phyloP scores from a whole-genome alignment of 805 yeast genomes.

The Monosporozyma siamensis region DNA sequence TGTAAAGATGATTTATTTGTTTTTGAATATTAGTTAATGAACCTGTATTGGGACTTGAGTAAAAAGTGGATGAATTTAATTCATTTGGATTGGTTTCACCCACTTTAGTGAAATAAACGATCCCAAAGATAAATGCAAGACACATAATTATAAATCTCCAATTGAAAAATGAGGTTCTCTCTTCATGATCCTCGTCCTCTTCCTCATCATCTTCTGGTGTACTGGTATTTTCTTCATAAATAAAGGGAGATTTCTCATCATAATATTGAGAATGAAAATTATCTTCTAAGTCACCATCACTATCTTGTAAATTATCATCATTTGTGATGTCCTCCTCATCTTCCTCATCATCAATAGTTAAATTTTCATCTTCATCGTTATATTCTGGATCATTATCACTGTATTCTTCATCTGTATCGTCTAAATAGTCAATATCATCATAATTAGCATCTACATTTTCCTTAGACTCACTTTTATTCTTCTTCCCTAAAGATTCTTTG shows the following conservation, averaged over 20 bases:
- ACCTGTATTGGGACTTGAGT: not conserved
- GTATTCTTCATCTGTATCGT: constrained; percentile 5
- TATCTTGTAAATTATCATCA: constrained; percentile 5
- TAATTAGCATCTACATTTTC: constrained; percentile 6
- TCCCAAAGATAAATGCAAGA: not conserved
- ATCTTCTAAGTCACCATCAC: constrained; percentile 12
- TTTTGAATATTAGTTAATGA: constrained; percentile 15
- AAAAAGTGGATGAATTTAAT: no score
- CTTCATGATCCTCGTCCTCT: not conserved
- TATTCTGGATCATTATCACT: constrained; percentile 9
- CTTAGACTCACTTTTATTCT: constrained; percentile 2
- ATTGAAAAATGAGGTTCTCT: not conserved
- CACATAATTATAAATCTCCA: not conserved
- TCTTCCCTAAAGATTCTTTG: constrained; percentile 1
- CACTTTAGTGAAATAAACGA: not conserved
- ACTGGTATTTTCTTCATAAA: not conserved
- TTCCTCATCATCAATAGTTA: constrained; percentile 9
- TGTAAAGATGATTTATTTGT: constrained; percentile 24
- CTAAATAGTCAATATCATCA: constrained; percentile 10
- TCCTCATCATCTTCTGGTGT: constrained; percentile 7
- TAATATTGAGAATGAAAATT: constrained; percentile 3
- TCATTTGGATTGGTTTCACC: no score
- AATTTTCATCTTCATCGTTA: constrained; percentile 13
- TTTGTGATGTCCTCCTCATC: constrained; percentile 5
- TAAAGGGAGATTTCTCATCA: not conserved